A percentile compares a stretch with the other conserved stretches of the same genome.
Evolutionary conservation across 2,329 filamentous ascomycete species (phyloP).

Genomic region (Aspergillus neotritici): DNA sequence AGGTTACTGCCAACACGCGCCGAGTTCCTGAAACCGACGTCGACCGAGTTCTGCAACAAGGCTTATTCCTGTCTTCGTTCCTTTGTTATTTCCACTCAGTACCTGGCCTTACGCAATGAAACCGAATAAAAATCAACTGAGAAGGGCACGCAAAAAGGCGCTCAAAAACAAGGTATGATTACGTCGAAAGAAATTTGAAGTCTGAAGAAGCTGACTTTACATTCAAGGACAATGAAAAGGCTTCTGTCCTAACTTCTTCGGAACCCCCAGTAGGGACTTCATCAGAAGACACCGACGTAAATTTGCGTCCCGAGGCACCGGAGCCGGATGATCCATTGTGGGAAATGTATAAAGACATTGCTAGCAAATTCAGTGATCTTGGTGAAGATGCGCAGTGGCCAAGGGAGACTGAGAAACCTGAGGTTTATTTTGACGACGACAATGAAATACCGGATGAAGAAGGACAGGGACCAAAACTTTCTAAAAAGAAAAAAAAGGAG

Average conservation of each 20-base stretch:
- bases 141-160: slow-evolving; percentile 90
- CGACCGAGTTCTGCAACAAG: no score
- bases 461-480: slow-evolving; percentile 63
- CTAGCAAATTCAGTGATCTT: slow-evolving; percentile 68
- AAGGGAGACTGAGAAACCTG: slow-evolving; percentile 70
- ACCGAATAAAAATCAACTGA: slow-evolving; percentile 89
- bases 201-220: slow-evolving; percentile 11
- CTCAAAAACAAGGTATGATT: slow-evolving; percentile 61
- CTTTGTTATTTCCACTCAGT: no score
- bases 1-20: no score
- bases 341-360: slow-evolving; percentile 75
- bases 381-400: slow-evolving; percentile 58
- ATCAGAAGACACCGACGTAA: slow-evolving; percentile 32
- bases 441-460: slow-evolving; percentile 79
- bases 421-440: slow-evolving; percentile 77
- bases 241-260: slow-evolving; percentile 3
- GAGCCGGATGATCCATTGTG: slow-evolving; percentile 70
- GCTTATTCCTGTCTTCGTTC: no score
- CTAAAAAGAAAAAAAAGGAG: slow-evolving; percentile 91
- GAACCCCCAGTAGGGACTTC: slow-evolving; percentile 6
- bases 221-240: slow-evolving; percentile 25
- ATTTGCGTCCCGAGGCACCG: slow-evolving; percentile 45
- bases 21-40: no score
- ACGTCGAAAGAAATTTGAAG: background rate
- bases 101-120: slow-evolving; percentile 45